A percentile compares a stretch with the other conserved stretches of the same genome.
phyloP scores from a whole-genome alignment of 441 rosid genomes.

The Pelargonium australe region DNA sequence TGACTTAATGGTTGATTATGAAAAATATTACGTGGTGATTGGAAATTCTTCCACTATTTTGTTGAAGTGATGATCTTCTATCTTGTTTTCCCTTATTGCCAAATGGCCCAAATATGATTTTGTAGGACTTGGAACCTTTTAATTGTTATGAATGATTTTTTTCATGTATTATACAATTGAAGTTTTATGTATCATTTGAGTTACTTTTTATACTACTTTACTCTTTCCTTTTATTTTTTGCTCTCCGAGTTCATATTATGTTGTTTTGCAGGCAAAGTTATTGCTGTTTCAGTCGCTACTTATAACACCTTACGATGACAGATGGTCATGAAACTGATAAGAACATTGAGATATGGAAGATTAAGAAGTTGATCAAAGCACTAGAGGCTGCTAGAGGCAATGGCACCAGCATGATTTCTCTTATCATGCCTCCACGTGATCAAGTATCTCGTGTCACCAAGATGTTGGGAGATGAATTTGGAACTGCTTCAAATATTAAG shows the following conservation, averaged over 20 bases:
- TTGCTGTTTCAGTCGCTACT: background rate
- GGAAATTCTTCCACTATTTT: background rate
- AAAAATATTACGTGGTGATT: background rate
- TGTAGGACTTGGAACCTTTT: background rate
- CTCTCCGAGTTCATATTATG: background rate
- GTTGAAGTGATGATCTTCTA: background rate
- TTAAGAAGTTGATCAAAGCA: background rate
- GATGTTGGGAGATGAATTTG: constrained; percentile 4
- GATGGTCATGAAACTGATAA: background rate
- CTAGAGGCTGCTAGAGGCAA: constrained; percentile 1
- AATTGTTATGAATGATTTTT: background rate
- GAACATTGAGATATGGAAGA: constrained; percentile 4
- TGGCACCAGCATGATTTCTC: constrained; percentile 5
- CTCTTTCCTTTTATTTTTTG: background rate
- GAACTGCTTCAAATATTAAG: background rate
- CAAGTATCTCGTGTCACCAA: background rate
- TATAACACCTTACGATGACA: background rate
- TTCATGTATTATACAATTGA: background rate
- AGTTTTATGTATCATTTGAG: background rate
- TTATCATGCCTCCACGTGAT: constrained; percentile 1
- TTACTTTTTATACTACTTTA: background rate
- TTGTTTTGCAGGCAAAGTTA: background rate
- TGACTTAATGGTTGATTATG: background rate
- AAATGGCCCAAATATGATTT: no score
- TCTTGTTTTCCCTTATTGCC: background rate